These are phyloP conservation scores for Naumovozyma baii DNA, from an alignment of 805 yeast species.

Conservation along the genomic window DNA sequence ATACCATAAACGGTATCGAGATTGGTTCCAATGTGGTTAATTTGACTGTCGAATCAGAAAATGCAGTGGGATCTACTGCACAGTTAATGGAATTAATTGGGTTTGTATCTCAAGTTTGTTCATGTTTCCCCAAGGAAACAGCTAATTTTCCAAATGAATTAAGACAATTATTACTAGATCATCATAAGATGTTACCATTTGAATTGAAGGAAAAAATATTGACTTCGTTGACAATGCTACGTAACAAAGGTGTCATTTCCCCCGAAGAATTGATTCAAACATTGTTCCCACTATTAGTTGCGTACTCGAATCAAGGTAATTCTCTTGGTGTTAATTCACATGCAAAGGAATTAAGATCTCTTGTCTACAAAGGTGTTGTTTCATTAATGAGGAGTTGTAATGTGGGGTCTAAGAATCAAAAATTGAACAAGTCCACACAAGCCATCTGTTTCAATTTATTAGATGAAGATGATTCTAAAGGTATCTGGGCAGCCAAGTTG, in stretches of 20 bases:
- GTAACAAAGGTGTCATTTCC: slow-evolving; percentile 71
- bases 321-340: slow-evolving; percentile 43
- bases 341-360: slow-evolving; percentile 73
- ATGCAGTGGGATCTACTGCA: slow-evolving; percentile 15
- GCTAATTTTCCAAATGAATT: slow-evolving; percentile 75
- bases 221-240: slow-evolving; percentile 78
- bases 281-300: slow-evolving; percentile 69
- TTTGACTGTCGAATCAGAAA: slow-evolving; percentile 15
- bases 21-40: slow-evolving; percentile 30
- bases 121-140: slow-evolving; percentile 85
- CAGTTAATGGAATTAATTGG: slow-evolving; percentile 80
- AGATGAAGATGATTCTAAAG: slow-evolving; percentile 64
- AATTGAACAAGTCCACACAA: slow-evolving; percentile 81
- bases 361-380: slow-evolving; percentile 71
- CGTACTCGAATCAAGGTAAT: slow-evolving; percentile 46
- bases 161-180: slow-evolving; percentile 53
- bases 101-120: slow-evolving; percentile 84
- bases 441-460: slow-evolving; percentile 81
- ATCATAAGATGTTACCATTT: slow-evolving; percentile 75
- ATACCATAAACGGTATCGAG: slow-evolving; percentile 32
- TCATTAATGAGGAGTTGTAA: slow-evolving; percentile 74
- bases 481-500: slow-evolving; percentile 91
- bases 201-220: slow-evolving; percentile 86
- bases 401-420: slow-evolving; percentile 82
- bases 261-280: slow-evolving; percentile 79